Evolutionary conservation across 2,329 filamentous ascomycete species (phyloP).

Genomic region (Neonectria sp.): DNA sequence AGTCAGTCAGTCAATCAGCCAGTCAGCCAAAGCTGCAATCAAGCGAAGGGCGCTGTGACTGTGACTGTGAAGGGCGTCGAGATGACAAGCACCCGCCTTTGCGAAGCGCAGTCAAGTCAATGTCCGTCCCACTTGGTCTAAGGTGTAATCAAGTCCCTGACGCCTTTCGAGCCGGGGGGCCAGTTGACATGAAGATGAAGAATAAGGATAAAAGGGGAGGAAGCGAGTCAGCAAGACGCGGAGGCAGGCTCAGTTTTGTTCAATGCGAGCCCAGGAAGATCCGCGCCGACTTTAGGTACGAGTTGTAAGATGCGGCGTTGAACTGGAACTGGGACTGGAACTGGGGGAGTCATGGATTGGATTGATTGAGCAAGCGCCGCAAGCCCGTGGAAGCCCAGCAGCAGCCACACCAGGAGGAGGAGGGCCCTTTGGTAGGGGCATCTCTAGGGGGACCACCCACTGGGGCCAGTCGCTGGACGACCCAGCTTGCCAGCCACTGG

Average conservation of each 20-base stretch:
- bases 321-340: slow-evolving; percentile 7
- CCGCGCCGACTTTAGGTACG: not conserved
- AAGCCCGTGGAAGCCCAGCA: not conserved
- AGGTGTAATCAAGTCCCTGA: slow-evolving; percentile 10
- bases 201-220: slow-evolving; percentile 31
- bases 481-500: not conserved
- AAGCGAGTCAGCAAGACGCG: slow-evolving; percentile 17
- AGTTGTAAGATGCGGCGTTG: slow-evolving; percentile 29
- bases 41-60: slow-evolving; percentile 41
- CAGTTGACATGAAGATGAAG: slow-evolving; percentile 34
- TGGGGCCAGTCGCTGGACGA: not conserved
- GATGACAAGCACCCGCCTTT: slow-evolving; percentile 20
- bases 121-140: slow-evolving; percentile 8
- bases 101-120: not conserved
- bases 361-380: not conserved
- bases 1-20: not conserved
- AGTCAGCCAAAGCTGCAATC: slow-evolving; percentile 24
- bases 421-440: not conserved
- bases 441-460: not conserved
- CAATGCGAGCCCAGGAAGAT: slow-evolving; percentile 32
- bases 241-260: slow-evolving; percentile 46
- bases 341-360: slow-evolving; percentile 37
- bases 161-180: slow-evolving; percentile 31
- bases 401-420: slow-evolving; percentile 3
- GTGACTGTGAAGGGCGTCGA: slow-evolving; percentile 3